Conservation (phyloP, 148 eudicot genomes). For the Pharnaceum exiguum region DNA sequence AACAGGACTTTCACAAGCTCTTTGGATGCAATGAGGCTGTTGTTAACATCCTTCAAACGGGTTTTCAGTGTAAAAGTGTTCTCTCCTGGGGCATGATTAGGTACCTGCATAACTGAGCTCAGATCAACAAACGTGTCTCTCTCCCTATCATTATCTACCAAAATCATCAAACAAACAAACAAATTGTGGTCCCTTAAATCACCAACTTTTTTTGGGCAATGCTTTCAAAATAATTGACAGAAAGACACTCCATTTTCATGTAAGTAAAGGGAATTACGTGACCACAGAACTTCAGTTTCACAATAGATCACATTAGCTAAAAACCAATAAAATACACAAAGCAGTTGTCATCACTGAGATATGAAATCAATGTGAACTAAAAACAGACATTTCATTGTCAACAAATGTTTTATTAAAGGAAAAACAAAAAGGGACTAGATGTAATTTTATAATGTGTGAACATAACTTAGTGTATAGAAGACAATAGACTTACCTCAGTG, state of each 20-base stretch:
- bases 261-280: background rate
- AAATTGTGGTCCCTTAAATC: conserved; percentile 13
- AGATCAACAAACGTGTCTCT: conserved; percentile 8
- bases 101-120: conserved; percentile 19
- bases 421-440: too few species aligned
- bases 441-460: too few species aligned
- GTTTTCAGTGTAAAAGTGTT: conserved; percentile 23
- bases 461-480: too few species aligned
- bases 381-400: conserved; percentile 14
- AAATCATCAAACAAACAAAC: background rate
- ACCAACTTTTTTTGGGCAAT: conserved; percentile 5
- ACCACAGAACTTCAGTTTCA: conserved; percentile 4
- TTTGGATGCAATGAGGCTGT: conserved; percentile 49
- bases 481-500: conserved; percentile 41
- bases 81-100: conserved; percentile 15
- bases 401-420: too few species aligned
- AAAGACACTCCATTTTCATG: conserved; percentile 1
- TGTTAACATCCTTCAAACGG: conserved; percentile 57
- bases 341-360: conserved; percentile 5
- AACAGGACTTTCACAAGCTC: conserved; percentile 36
- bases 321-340: background rate
- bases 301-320: conserved; percentile 11
- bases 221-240: conserved; percentile 7
- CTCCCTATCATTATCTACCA: conserved; percentile 13
- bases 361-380: conserved; percentile 7